phyloP scores from a whole-genome alignment of 192 early-diverging fungal species.

The Backusella psychrophila region DNA sequence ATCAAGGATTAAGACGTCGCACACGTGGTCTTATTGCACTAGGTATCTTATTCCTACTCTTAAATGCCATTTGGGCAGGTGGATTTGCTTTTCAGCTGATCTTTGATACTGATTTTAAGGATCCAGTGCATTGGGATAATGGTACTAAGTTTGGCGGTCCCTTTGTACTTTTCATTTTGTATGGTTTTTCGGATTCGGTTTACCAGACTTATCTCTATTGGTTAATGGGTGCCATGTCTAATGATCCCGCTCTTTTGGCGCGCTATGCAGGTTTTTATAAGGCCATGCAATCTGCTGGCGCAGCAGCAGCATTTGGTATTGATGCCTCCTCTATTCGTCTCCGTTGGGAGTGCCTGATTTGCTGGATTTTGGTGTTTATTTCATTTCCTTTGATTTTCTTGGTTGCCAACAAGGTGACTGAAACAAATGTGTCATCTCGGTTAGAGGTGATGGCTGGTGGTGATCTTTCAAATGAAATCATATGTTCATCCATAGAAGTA shows the following conservation, averaged over 20 bases:
- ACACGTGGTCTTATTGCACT: slow-evolving; percentile 62
- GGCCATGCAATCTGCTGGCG: slow-evolving; percentile 78
- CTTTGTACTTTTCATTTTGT: slow-evolving; percentile 70
- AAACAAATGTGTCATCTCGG: slow-evolving; percentile 28
- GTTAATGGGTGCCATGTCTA: slow-evolving; percentile 81
- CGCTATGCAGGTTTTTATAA: slow-evolving; percentile 86
- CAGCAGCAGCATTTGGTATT: slow-evolving; percentile 71
- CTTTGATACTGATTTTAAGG: slow-evolving; percentile 41
- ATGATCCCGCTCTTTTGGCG: slow-evolving; percentile 66
- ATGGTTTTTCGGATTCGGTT: slow-evolving; percentile 77
- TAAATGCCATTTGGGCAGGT: slow-evolving; percentile 62
- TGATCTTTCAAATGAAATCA: not conserved
- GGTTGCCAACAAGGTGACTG: slow-evolving; percentile 44
- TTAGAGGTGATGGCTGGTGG: not conserved
- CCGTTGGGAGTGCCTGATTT: slow-evolving; percentile 31
- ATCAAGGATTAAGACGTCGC: slow-evolving; percentile 48
- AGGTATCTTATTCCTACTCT: slow-evolving; percentile 41
- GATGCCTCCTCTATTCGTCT: slow-evolving; percentile 45
- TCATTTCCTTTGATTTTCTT: slow-evolving; percentile 47
- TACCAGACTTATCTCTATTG: slow-evolving; percentile 80
- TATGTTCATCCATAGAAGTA: not conserved
- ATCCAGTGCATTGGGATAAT: slow-evolving; percentile 45
- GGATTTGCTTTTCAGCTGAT: slow-evolving; percentile 56
- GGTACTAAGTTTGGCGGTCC: slow-evolving; percentile 45
- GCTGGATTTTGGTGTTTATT: slow-evolving; percentile 52